Percentiles rank a stretch among this genome's conserved stretches.
Evolutionary conservation across 2,329 filamentous ascomycete species (phyloP).

Genomic region (Niveomyces coronatus): DNA sequence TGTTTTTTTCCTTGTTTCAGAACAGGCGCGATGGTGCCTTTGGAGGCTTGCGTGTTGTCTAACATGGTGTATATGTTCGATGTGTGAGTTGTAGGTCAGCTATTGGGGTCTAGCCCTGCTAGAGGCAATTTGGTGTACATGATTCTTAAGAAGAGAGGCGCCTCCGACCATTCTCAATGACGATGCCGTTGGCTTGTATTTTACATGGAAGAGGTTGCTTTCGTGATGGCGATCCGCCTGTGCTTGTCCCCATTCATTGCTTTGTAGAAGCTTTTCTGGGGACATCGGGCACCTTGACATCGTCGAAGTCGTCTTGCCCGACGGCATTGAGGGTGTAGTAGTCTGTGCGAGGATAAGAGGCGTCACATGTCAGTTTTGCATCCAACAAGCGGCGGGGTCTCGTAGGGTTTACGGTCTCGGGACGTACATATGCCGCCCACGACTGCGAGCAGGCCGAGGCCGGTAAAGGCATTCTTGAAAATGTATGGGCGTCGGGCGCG

Average conservation of each 20-base stretch:
- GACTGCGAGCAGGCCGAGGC: slow-evolving; percentile 62
- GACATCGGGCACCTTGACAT: slow-evolving; percentile 78
- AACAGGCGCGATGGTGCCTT: too few relatives aligned
- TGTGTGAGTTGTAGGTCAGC: too few relatives aligned
- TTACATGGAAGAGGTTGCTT: too few relatives aligned
- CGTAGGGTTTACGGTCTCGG: neutral
- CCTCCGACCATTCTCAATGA: too few relatives aligned
- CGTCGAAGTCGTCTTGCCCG: slow-evolving; percentile 93
- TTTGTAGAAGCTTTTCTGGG: slow-evolving; percentile 40
- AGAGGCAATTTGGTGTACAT: neutral
- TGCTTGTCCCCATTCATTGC: slow-evolving; percentile 20
- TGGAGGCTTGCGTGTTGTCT: too few relatives aligned
- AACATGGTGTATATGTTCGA: too few relatives aligned
- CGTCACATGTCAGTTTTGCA: too few relatives aligned
- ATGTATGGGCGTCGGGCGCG: slow-evolving; percentile 88
- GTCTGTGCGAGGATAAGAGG: too few relatives aligned
- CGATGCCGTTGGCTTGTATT: too few relatives aligned
- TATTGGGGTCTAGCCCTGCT: neutral
- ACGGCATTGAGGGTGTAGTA: slow-evolving; percentile 66
- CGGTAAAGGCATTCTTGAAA: slow-evolving; percentile 77
- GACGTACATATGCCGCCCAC: slow-evolving; percentile 83
- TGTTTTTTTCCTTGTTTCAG: slow-evolving; percentile 1
- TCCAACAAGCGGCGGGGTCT: too few relatives aligned
- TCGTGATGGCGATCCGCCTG: too few relatives aligned
- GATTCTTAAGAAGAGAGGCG: too few relatives aligned